Evolutionary conservation across 345 rosid genomes (phyloP).

Genomic region (Arabis hirsuta): DNA sequence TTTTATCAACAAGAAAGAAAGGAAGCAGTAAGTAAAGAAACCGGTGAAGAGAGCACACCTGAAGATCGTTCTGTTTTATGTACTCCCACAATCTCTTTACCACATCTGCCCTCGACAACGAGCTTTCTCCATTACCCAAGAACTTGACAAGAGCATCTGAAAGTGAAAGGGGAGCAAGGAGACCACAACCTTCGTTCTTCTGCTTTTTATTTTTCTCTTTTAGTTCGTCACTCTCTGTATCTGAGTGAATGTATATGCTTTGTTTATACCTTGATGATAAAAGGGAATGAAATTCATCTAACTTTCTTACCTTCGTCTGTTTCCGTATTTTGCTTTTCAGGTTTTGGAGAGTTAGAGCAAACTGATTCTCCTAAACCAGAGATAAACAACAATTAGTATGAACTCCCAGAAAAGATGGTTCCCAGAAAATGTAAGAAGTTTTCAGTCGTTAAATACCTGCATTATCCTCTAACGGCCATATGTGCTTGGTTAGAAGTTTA

Average conservation of each 20-base stretch:
- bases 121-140: slow-evolving; percentile 68
- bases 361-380: slow-evolving; percentile 41
- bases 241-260: slow-evolving; percentile 15
- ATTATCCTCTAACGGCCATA: slow-evolving; percentile 57
- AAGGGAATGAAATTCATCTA: slow-evolving; percentile 11
- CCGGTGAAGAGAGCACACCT: slow-evolving; percentile 48
- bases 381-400: slow-evolving; percentile 27
- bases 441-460: slow-evolving; percentile 47
- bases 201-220: slow-evolving; percentile 54
- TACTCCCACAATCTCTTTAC: slow-evolving; percentile 69
- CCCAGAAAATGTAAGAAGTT: neutral
- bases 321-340: slow-evolving; percentile 42
- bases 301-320: slow-evolving; percentile 42
- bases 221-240: slow-evolving; percentile 47
- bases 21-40: neutral
- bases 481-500: slow-evolving; percentile 62
- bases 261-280: slow-evolving; percentile 29
- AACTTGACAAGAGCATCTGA: slow-evolving; percentile 64
- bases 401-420: neutral
- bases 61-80: slow-evolving; percentile 66
- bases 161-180: slow-evolving; percentile 62
- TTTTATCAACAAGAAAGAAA: neutral
- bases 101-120: slow-evolving; percentile 56
- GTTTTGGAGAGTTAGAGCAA: slow-evolving; percentile 32
- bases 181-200: slow-evolving; percentile 58